Percentiles rank a stretch among this genome's conserved stretches.
These are phyloP conservation scores for Cucumis hystrix DNA, from an alignment of 306 rosid genomes.

Conservation along the genomic window DNA sequence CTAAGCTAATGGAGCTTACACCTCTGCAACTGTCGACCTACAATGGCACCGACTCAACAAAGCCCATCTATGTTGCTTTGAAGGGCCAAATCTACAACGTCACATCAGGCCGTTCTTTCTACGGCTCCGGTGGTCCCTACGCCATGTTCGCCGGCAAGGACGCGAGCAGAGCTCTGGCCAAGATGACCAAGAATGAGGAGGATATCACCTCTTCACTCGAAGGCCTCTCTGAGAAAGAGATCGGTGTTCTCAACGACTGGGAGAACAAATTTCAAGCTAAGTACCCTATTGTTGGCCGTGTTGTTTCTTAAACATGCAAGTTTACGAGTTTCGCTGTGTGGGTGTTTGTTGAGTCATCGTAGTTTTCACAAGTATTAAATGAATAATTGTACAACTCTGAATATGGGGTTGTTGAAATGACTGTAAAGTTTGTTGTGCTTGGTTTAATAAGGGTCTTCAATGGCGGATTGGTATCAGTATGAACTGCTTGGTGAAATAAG, in stretches of 20 bases:
- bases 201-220: conserved; percentile 54
- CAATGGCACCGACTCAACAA: conserved; percentile 72
- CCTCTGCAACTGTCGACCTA: conserved; percentile 39
- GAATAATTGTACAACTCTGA: neutral
- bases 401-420: neutral
- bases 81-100: conserved; percentile 81
- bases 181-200: conserved; percentile 85
- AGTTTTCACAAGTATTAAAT: neutral
- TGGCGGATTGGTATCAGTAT: neutral
- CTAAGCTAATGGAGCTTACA: conserved; percentile 46
- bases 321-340: neutral
- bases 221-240: conserved; percentile 90
- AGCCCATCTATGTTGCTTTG: conserved; percentile 68
- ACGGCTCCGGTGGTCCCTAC: conserved; percentile 88
- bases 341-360: neutral
- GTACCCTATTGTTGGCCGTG: conserved; percentile 73
- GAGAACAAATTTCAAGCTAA: conserved; percentile 90
- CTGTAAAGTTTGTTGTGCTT: neutral
- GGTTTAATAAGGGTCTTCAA: neutral
- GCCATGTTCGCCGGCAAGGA: conserved; percentile 93
- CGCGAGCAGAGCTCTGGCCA: conserved; percentile 90
- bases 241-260: conserved; percentile 88
- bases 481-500: neutral
- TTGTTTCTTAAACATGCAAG: conserved; percentile 18
- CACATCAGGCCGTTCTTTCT: conserved; percentile 68